A percentile compares a stretch with the other conserved stretches of the same genome.
These are phyloP conservation scores for Aureobasidium sp. DNA, from an alignment of 2,329 filamentous ascomycete genomes.

Conservation along the genomic window DNA sequence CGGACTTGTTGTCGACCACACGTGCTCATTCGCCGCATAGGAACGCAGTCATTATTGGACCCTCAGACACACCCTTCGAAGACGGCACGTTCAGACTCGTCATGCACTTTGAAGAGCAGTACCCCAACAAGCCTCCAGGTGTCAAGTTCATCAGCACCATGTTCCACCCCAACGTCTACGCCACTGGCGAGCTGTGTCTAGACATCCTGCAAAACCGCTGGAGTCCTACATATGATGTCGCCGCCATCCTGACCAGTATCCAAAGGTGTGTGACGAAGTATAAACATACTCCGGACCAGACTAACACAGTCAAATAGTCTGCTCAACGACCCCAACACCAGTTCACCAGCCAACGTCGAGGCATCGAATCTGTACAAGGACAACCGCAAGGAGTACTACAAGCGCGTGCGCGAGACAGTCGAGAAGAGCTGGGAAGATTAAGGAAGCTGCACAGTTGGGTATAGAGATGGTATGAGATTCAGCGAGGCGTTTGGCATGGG, in stretches of 20 bases:
- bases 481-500: constrained; percentile 16
- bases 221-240: constrained; percentile 98
- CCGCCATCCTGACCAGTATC: constrained; percentile 92
- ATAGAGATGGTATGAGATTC: constrained; percentile 5
- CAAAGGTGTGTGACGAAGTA: constrained; percentile 62
- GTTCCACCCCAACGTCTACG: constrained; percentile 99
- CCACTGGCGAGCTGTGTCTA: constrained; percentile 88
- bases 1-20: background rate
- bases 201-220: constrained; percentile 97
- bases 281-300: background rate
- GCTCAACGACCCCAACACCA: constrained; percentile 97
- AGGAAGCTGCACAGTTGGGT: background rate
- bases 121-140: constrained; percentile 94
- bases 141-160: constrained; percentile 99
- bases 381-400: constrained; percentile 92
- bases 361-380: constrained; percentile 98
- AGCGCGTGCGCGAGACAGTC: constrained; percentile 89
- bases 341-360: constrained; percentile 94
- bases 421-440: constrained; percentile 90
- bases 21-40: constrained; percentile 40
- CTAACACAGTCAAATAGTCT: constrained; percentile 49
- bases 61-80: constrained; percentile 94
- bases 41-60: constrained; percentile 98
- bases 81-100: constrained; percentile 96
- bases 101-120: constrained; percentile 99